phyloP scores from a whole-genome alignment of 345 rosid species.

The Carallia pectinifolia region DNA sequence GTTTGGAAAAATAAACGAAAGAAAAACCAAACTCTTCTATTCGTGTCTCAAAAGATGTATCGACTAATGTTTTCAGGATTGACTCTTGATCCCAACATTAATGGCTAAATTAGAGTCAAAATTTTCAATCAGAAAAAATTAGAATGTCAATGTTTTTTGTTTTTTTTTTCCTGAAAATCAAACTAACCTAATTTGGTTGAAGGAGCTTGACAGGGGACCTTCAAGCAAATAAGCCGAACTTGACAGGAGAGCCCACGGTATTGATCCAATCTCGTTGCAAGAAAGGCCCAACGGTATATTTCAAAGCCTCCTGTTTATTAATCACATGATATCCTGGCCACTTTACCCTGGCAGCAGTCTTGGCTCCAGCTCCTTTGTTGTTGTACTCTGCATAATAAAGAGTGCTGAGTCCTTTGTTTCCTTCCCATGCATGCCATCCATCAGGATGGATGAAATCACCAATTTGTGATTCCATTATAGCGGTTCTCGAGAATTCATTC shows the following conservation, averaged over 20 bases:
- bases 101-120: no score
- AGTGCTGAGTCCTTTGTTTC: conserved; percentile 47
- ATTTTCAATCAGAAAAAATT: conserved; percentile 8
- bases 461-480: conserved; percentile 66
- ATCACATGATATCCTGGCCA: conserved; percentile 67
- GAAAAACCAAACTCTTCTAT: no score
- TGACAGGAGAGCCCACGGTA: not conserved
- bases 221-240: conserved; percentile 4
- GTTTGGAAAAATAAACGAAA: no score
- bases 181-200: conserved; percentile 26
- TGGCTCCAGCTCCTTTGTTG: conserved; percentile 54
- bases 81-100: no score
- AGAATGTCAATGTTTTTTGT: conserved; percentile 30
- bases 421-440: conserved; percentile 69
- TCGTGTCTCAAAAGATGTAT: no score
- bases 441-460: conserved; percentile 64
- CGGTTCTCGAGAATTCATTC: conserved; percentile 61
- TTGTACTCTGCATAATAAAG: conserved; percentile 64
- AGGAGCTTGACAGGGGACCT: conserved; percentile 22
- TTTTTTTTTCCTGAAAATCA: conserved; percentile 17
- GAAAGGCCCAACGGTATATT: conserved; percentile 60
- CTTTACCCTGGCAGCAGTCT: conserved; percentile 46
- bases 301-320: conserved; percentile 45
- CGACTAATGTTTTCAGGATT: no score
- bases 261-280: conserved; percentile 45